Conservation (phyloP, 2,329 filamentous ascomycete genomes). For the Alternaria arbusti region DNA sequence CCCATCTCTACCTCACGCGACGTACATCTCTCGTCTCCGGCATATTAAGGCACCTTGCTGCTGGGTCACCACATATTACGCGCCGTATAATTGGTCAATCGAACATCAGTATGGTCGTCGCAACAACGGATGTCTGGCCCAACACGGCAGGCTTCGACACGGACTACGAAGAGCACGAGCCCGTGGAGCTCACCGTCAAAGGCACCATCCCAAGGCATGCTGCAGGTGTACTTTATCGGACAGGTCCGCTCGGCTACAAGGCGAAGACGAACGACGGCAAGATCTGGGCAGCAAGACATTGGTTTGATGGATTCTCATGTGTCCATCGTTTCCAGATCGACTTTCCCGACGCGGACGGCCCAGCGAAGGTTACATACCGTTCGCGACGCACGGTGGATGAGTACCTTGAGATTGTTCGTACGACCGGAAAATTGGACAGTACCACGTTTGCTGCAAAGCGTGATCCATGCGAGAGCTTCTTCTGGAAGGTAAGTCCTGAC, state of each 20-base stretch:
- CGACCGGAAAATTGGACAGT: conserved; percentile 62
- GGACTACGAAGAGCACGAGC: conserved; percentile 68
- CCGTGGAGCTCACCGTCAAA: conserved; percentile 67
- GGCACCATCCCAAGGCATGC: conserved; percentile 75
- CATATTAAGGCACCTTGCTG: background rate
- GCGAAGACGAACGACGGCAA: conserved; percentile 66
- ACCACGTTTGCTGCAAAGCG: conserved; percentile 73
- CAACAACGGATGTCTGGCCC: conserved; percentile 35
- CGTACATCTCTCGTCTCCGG: background rate
- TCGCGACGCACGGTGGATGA: conserved; percentile 72
- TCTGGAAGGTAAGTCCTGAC: conserved; percentile 60
- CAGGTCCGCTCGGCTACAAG: conserved; percentile 71
- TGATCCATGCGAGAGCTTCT: conserved; percentile 77
- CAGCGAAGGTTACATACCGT: conserved; percentile 67
- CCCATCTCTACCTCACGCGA: background rate
- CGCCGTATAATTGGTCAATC: background rate
- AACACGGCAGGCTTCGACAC: conserved; percentile 62
- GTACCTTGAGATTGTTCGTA: conserved; percentile 65
- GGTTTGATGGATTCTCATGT: conserved; percentile 81
- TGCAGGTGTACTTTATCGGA: conserved; percentile 70
- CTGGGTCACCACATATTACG: background rate
- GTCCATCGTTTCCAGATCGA: conserved; percentile 75
- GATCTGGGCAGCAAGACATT: conserved; percentile 70
- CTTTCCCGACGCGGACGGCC: conserved; percentile 47
- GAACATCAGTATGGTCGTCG: conserved; percentile 1